Base-by-base conservation (phyloP, 495 filamentous ascomycete species). In the Xylaria curta region DNA sequence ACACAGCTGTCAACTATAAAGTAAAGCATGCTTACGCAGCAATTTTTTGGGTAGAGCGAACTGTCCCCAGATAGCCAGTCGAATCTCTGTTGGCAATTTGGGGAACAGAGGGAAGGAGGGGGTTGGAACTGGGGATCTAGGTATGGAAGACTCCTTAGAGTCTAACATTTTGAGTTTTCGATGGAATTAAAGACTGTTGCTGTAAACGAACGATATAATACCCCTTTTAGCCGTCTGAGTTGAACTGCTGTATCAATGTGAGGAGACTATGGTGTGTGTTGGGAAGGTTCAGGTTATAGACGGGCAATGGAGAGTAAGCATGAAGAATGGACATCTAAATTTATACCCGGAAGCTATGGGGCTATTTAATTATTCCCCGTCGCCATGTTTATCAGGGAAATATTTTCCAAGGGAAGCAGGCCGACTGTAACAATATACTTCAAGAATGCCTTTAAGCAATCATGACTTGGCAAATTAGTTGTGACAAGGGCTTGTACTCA, bases 61-160 rank as follows among this genome's bases (percentile, higher is more conserved):
- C 19, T 21, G 36, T 44, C n/a, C 28, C 59, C 59, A 44, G 36
- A 62, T 38, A 0, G 17, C n/a, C 1, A 24, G 3, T 21, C 59
- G 59, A 40, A 62, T 10, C 59, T 62, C 38, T 26, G 38, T n/a
- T 6, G 59, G 59, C 5, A 62, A 8, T 8, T 7, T 44, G 3
- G 33, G 21, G 59, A 62, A 62, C 38, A 17, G 59, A 17, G 59
- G 60, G 9, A 63, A 63, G n/a, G 26, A 56, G 26, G 26, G 10
- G 12, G 53, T 7, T 17, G 26, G 4, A 7, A 10, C 26, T 54
- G n/a, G n/a, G 7, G 46, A 49, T 31, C 28, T 3, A 31, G 28
- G 28, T 31, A 31, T 1, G 28, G 28, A 31, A 31, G 28, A 31
- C 28, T 31, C 28, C 28, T 31, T 3, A 31, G 28, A 0, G 8